phyloP scores from a whole-genome alignment of 768 basidiomycete species.

The Rhodocollybia butyracea region DNA sequence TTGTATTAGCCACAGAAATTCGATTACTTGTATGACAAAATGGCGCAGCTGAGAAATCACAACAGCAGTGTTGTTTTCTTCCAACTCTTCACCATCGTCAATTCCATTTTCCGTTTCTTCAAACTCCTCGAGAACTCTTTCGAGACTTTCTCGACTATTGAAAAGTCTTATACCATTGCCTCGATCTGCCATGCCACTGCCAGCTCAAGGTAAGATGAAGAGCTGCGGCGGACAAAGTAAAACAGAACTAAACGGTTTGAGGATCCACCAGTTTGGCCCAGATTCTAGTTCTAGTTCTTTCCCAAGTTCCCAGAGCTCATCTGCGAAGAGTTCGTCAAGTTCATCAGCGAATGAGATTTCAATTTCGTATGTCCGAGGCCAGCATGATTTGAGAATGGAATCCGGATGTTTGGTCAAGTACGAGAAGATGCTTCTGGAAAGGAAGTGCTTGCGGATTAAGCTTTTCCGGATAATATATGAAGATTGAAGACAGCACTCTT shows the following conservation, averaged over 20 bases:
- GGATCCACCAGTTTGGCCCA: constrained; percentile 76
- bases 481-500: constrained; percentile 59
- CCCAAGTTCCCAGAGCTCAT: constrained; percentile 89
- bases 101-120: constrained; percentile 54
- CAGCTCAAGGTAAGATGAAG: not conserved
- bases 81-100: constrained; percentile 30
- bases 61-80: constrained; percentile 50
- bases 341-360: constrained; percentile 92
- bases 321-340: constrained; percentile 87
- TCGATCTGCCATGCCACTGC: constrained; percentile 87
- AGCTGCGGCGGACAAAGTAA: not conserved
- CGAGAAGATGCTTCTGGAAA: constrained; percentile 69
- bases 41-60: constrained; percentile 87
- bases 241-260: constrained; percentile 65
- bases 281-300: constrained; percentile 56
- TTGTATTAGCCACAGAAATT: not conserved
- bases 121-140: constrained; percentile 76
- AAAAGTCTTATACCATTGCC: constrained; percentile 95
- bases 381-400: constrained; percentile 50
- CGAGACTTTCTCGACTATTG: constrained; percentile 68
- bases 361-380: constrained; percentile 79
- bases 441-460: constrained; percentile 91
- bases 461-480: constrained; percentile 89
- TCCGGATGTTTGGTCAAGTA: constrained; percentile 70
- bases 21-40: constrained; percentile 87